These are phyloP conservation scores for Fallopia convolvulus DNA, from an alignment of 148 eudicot genomes.

Conservation along the genomic window DNA sequence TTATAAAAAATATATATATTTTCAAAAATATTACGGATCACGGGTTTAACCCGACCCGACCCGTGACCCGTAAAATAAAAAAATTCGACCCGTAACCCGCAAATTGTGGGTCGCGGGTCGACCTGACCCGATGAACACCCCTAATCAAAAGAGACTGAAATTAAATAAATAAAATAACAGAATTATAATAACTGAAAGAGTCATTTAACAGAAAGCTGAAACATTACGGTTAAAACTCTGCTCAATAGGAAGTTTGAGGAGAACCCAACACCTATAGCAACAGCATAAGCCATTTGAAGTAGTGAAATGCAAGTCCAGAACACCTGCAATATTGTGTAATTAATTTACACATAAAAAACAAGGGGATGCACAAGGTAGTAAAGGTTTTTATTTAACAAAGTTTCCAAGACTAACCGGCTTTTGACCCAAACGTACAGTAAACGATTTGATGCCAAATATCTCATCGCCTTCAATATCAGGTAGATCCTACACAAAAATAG, in stretches of 20 bases:
- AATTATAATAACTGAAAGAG: no score
- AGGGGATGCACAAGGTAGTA: constrained; percentile 5
- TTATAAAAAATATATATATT: no score
- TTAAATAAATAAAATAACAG: no score
- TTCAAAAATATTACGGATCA: no score
- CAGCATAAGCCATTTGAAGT: constrained; percentile 89
- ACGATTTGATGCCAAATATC: constrained; percentile 82
- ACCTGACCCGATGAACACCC: no score
- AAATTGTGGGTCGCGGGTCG: no score
- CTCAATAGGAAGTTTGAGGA: constrained; percentile 77
- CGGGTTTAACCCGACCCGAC: no score
- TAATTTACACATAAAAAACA: constrained; percentile 7
- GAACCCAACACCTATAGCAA: constrained; percentile 75
- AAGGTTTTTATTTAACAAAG: neutral
- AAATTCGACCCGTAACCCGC: no score
- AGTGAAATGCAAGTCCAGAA: constrained; percentile 89
- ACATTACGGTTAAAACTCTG: constrained; percentile 65
- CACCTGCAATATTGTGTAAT: constrained; percentile 48
- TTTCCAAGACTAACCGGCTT: constrained; percentile 55
- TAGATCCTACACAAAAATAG: constrained; percentile 59
- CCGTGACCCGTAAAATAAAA: no score
- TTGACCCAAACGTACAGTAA: constrained; percentile 91
- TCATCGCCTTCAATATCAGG: constrained; percentile 98
- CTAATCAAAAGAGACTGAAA: no score
- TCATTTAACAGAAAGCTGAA: no score